phyloP scores from a whole-genome alignment of 805 yeast species.

The Sungouiozyma intestinalis region DNA sequence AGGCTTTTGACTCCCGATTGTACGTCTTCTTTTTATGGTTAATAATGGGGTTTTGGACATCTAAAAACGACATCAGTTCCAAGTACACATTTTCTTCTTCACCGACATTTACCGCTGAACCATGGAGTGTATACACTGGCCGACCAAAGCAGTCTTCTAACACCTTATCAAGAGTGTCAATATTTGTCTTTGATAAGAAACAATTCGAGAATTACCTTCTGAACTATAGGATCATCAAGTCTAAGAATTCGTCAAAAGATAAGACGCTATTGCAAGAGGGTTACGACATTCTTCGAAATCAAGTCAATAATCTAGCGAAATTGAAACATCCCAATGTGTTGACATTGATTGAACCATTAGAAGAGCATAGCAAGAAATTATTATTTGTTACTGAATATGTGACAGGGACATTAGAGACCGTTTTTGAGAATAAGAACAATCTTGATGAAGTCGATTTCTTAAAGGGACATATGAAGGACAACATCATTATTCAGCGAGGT shows the following conservation, averaged over 20 bases:
- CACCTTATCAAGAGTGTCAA: slow-evolving; percentile 45
- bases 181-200: slow-evolving; percentile 78
- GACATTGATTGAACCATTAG: slow-evolving; percentile 78
- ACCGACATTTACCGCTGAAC: slow-evolving; percentile 62
- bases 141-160: slow-evolving; percentile 42
- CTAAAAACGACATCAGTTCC: slow-evolving; percentile 49
- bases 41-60: slow-evolving; percentile 25
- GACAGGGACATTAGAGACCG: slow-evolving; percentile 40
- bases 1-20: too few species aligned
- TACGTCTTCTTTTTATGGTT: background rate
- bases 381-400: slow-evolving; percentile 81
- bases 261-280: slow-evolving; percentile 46
- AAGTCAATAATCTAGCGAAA: slow-evolving; percentile 63
- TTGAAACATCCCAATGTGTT: slow-evolving; percentile 84
- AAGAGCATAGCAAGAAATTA: slow-evolving; percentile 69
- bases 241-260: slow-evolving; percentile 31
- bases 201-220: slow-evolving; percentile 49
- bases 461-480: slow-evolving; percentile 47
- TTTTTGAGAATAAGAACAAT: slow-evolving; percentile 26
- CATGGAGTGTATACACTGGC: slow-evolving; percentile 85
- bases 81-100: slow-evolving; percentile 59
- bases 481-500: slow-evolving; percentile 70
- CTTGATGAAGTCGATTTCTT: slow-evolving; percentile 21
- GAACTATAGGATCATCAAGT: slow-evolving; percentile 39
- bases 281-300: slow-evolving; percentile 53